A percentile compares a stretch with the other conserved stretches of the same genome.
phyloP scores from a whole-genome alignment of 106 monocot species.

The Hemerocallis citrina region DNA sequence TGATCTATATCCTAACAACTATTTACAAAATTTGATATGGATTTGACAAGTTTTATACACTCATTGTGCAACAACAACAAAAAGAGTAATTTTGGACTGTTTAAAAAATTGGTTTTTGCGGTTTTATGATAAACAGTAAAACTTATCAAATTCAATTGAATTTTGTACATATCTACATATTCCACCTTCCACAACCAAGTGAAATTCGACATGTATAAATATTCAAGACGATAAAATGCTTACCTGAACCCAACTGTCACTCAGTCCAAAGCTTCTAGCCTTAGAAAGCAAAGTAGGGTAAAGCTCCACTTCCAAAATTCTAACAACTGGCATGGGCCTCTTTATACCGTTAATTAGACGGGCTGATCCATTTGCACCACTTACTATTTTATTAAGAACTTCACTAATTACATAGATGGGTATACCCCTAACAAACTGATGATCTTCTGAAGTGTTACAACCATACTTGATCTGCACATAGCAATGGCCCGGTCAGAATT shows the following conservation, averaged over 20 bases:
- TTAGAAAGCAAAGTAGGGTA: conserved; percentile 93
- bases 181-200: background rate
- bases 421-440: conserved; percentile 89
- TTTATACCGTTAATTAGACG: conserved; percentile 78
- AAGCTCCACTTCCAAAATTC: conserved; percentile 86
- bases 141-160: no score
- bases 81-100: no score
- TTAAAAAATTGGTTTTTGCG: no score
- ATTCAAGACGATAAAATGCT: background rate
- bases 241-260: conserved; percentile 86
- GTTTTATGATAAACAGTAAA: no score
- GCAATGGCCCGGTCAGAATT: background rate
- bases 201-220: background rate
- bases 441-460: conserved; percentile 46
- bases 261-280: conserved; percentile 90
- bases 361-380: conserved; percentile 42
- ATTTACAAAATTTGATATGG: no score
- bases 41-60: no score
- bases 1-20: no score
- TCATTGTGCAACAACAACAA: no score
- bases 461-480: conserved; percentile 16
- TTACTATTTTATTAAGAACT: conserved; percentile 66
- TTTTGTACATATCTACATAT: no score
- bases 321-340: conserved; percentile 83
- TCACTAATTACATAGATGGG: conserved; percentile 83